phyloP scores from a whole-genome alignment of 2,329 filamentous ascomycete genomes.

The Paracoccidioides brasiliensis region DNA sequence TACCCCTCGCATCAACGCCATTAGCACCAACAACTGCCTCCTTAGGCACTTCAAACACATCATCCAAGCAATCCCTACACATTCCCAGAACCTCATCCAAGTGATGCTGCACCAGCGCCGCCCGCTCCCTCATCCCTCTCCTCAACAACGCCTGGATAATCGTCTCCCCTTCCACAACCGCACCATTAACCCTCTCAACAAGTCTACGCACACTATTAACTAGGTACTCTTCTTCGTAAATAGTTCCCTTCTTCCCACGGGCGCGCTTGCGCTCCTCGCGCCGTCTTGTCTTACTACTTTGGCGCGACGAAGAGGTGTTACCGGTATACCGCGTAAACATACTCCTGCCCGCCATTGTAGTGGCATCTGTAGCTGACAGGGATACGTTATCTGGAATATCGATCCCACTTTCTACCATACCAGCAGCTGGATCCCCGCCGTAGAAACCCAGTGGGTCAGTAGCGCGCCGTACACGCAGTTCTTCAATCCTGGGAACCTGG shows the following conservation, averaged over 20 bases:
- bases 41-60: slow-evolving; percentile 49
- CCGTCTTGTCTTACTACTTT: slow-evolving; percentile 74
- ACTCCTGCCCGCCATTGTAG: slow-evolving; percentile 62
- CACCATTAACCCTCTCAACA: slow-evolving; percentile 65
- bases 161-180: slow-evolving; percentile 57
- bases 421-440: slow-evolving; percentile 54
- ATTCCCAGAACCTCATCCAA: slow-evolving; percentile 61
- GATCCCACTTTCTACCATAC: slow-evolving; percentile 39
- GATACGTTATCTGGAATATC: slow-evolving; percentile 88
- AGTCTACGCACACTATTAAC: slow-evolving; percentile 75
- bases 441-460: slow-evolving; percentile 83
- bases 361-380: slow-evolving; percentile 70
- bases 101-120: slow-evolving; percentile 59
- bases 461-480: slow-evolving; percentile 66
- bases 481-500: slow-evolving; percentile 73
- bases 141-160: slow-evolving; percentile 67
- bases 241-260: slow-evolving; percentile 84
- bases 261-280: slow-evolving; percentile 93
- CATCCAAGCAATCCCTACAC: slow-evolving; percentile 52
- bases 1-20: slow-evolving; percentile 13
- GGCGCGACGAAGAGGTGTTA: slow-evolving; percentile 49
- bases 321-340: slow-evolving; percentile 90
- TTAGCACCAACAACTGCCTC: slow-evolving; percentile 16
- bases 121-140: slow-evolving; percentile 76
- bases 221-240: slow-evolving; percentile 97